Percentiles rank a stretch among this genome's conserved stretches.
Conservation (phyloP, 2,329 filamentous ascomycete genomes). For the Cercospora sp. region DNA sequence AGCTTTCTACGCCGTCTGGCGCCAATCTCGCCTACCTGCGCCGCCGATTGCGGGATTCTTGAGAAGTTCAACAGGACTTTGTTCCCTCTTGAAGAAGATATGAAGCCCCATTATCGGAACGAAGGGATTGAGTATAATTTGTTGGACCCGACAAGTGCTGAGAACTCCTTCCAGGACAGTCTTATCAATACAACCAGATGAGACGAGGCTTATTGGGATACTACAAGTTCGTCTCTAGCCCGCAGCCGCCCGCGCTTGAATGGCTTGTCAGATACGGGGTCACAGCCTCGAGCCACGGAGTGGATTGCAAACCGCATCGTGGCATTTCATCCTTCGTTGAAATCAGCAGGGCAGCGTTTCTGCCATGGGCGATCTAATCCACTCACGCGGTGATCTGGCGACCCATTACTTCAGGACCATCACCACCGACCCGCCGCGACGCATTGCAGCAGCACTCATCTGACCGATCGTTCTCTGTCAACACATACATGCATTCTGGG, state of each 20-base stretch:
- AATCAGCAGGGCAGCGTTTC: background rate
- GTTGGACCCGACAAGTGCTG: conserved; percentile 25
- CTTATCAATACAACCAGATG: background rate
- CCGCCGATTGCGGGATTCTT: conserved; percentile 73
- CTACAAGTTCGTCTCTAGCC: background rate
- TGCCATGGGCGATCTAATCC: background rate
- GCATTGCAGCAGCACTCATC: background rate
- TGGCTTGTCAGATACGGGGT: background rate
- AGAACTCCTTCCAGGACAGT: conserved; percentile 27
- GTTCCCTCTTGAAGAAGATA: conserved; percentile 27
- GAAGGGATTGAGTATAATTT: conserved; percentile 24
- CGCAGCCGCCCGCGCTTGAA: background rate
- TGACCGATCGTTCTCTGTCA: background rate
- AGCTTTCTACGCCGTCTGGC: conserved; percentile 69
- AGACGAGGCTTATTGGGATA: background rate
- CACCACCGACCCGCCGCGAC: background rate
- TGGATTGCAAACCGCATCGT: background rate
- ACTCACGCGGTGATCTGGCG: background rate
- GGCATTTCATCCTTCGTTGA: background rate
- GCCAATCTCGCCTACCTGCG: conserved; percentile 72
- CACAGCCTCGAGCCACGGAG: background rate
- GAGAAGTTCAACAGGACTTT: conserved; percentile 49
- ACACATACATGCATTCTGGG: conserved; percentile 4
- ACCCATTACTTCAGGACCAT: background rate
- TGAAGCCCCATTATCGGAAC: conserved; percentile 29